Evolutionary conservation across 2,329 filamentous ascomycete genomes (phyloP), one percentile per base, ranked within the genome.

Genomic region (Hymenoscyphus salicellus): DNA sequence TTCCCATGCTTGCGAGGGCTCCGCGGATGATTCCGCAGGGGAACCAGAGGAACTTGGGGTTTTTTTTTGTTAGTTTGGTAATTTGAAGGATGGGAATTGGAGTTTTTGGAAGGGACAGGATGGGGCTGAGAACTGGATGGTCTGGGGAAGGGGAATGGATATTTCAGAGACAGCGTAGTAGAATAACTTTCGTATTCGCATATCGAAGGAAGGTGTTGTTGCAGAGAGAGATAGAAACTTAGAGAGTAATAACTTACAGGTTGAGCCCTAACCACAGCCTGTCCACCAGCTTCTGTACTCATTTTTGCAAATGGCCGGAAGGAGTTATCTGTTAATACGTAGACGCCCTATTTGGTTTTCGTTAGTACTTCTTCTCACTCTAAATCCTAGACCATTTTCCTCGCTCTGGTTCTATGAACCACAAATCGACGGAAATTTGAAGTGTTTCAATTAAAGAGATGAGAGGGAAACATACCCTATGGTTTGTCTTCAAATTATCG

Each of bases 401-500:
- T 7, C 5, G 16, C 3, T 7, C n/a, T 16, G 17, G 20, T 46
- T 20, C 43, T 20, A 17, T 10, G 1, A 7, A 46, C 43, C 17
- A 20, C 23, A n/a, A n/a, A 46, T n/a, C 8, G n/a, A n/a, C n/a
- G n/a, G n/a, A n/a, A n/a, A n/a, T n/a, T n/a, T n/a, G n/a, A n/a
- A n/a, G n/a, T n/a, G n/a, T n/a, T n/a, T n/a, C n/a, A 46, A 46
- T 46, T 46, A 6, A 23, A n/a, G 23, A 3, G 23, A 10, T 6
- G 20, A 16, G n/a, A 28, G 23, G 55, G 63, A 6, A 46, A 71
- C 82, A 20, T 80, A 92, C 90, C 72, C 95, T 83, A 77, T 99
- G 95, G 75, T 99, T 99, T 8, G 95, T 99, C 80, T 99, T 99
- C 57, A 99, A 83, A 76, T 99, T 99, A 78, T 99, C 95, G 74